Evolutionary conservation across 2,329 filamentous ascomycete genomes (phyloP), one percentile per base, ranked within the genome.

Genomic region (Hirsutella rhossiliensis): DNA sequence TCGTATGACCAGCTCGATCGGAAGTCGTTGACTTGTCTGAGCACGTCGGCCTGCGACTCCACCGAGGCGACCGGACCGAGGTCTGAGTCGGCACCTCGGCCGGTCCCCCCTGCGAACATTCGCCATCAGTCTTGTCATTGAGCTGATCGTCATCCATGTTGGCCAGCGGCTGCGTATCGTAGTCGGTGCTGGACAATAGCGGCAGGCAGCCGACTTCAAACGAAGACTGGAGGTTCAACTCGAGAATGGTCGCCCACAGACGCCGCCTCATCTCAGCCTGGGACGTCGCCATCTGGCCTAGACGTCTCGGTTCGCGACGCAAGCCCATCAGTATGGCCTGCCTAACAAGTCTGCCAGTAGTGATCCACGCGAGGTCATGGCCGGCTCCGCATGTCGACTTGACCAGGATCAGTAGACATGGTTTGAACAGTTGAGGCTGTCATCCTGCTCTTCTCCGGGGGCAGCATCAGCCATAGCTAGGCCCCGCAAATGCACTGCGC

Each of bases 261-360:
- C 76, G 63, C 4, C 75, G 62, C 2, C 75, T 66, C 56, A 79
- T 67, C 56, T 80, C 76, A 1, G 67, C 63, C 18, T 66, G 62
- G 31, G 72, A 65, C 1, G 59, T 52, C 2, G 69, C 64, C 63
- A 74, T 71, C 18, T 64, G 62, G 7, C 65, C 62, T 4, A 78
- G 65, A 45, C 66, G 60, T 28, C 60, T 63, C 0, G 76, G 75
- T 44, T 80, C 76, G 1, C 73, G 67, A 52, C 80, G 75, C 6
- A 79, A 61, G 4, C 76, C 76, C 66, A 78, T 76, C 44, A 67
- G 67, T 53, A 80, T 70, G 43, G 75, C 76, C 8, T 66, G 68
- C 11, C 75, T 63, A n/a, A 77, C 47, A 11, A 78, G 48, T 0
- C 62, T 57, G 1, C 76, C 76, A 0, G 67, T 61, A 2, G 68